These are phyloP conservation scores for Rhizophagus prolifer DNA, from an alignment of 192 early-diverging fungal species.

Conservation along the genomic window DNA sequence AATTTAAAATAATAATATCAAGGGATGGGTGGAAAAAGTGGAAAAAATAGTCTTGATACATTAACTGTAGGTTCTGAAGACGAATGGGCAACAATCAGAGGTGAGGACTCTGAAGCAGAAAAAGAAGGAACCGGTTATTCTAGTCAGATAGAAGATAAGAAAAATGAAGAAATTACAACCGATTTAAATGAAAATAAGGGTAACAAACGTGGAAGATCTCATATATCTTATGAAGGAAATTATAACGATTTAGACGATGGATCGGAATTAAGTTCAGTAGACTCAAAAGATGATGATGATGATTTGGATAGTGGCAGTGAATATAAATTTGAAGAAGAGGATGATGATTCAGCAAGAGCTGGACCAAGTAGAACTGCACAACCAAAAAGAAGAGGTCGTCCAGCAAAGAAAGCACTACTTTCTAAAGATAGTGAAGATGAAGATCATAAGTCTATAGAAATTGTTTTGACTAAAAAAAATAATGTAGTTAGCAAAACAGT, in stretches of 20 bases:
- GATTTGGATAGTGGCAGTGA: not conserved
- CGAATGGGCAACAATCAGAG: not conserved
- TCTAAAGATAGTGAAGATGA: not conserved
- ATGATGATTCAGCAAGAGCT: not conserved
- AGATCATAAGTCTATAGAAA: not conserved
- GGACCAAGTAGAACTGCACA: not conserved
- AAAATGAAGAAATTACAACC: not conserved
- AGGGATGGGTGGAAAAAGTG: not conserved
- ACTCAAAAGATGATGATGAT: not conserved
- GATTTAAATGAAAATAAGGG: not conserved
- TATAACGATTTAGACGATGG: not conserved
- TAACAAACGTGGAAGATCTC: not conserved
- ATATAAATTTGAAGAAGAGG: not conserved
- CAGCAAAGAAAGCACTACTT: not conserved
- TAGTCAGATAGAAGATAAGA: not conserved
- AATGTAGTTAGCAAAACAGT: not conserved
- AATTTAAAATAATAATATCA: not conserved
- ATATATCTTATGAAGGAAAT: not conserved
- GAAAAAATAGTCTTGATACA: not conserved
- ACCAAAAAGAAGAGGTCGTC: not conserved
- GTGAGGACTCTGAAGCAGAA: slow-evolving; percentile 8
- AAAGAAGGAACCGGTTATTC: not conserved
- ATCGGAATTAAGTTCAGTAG: slow-evolving; percentile 4
- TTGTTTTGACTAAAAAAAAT: not conserved
- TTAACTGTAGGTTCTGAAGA: not conserved